Base-by-base conservation (phyloP, 1,139 yeast genomes). In the Protomyces lactucae-debilis region DNA sequence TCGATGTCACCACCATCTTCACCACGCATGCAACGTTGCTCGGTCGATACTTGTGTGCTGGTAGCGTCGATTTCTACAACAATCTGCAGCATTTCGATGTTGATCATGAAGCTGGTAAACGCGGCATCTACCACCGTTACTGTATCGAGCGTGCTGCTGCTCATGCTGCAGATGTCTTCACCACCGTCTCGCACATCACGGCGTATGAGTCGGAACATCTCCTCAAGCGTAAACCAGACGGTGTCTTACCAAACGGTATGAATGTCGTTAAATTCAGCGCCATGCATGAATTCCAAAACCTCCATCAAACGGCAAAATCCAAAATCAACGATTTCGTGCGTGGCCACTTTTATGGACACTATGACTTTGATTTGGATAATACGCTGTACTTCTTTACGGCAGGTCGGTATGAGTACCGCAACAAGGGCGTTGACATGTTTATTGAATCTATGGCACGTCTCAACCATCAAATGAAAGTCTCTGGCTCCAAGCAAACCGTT, bases 111-210 rank as follows among this genome's bases (percentile, higher is more conserved):
- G 98, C 98, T 10, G 99, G 99, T 23, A 92, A 91, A 77, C 81
- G 98, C 71, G 99, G 99, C 64, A 93, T 93, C 71, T 93, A 93
- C 76, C 99, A 93, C 74, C 83, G 99, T 69, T 93, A 93, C 77
- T 93, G 99, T 76, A 88, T 93, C 70, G 99, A 93, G 78, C 83
- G 99, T 66, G 91, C 96, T 1, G 97, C 98, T 6, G 92, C 97
- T 23, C 99, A 93, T 74, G 83, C 95, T 10, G 91, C 97, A 16
- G 99, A 93, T 76, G 99, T 93, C 37, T 93, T 93, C 79, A 93
- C 99, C 53, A 93, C 99, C 0, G 99, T 93, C 16, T 89, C 97
- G 23, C 96, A 93, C 73, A 93, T 93, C 72, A 93, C 99, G 45
- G 99, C 98, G 6, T 88, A 84, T 73, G 99, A 93, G 77, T 81